Percentiles rank a stretch among this genome's conserved stretches.
Evolutionary conservation across 768 basidiomycete species (phyloP).

Genomic region (Lactarius tabidus): DNA sequence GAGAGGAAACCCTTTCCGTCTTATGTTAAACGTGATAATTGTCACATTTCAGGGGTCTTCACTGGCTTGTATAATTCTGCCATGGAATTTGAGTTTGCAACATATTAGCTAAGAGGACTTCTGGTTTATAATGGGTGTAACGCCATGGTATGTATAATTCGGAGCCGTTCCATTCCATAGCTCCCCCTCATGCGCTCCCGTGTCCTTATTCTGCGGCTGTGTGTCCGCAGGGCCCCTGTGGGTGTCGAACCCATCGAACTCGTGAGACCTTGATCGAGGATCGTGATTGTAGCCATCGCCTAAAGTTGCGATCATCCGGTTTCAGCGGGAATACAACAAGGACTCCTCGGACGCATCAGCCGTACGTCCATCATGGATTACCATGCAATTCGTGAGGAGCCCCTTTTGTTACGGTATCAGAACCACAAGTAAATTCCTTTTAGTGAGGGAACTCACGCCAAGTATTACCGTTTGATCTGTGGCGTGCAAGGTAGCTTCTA

Average conservation of each 20-base stretch:
- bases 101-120: constrained; percentile 40
- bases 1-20: neutral
- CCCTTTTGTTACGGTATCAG: neutral
- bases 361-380: constrained; percentile 42
- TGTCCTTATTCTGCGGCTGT: constrained; percentile 40
- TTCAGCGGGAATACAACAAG: constrained; percentile 46
- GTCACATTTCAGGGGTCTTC: constrained; percentile 37
- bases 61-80: constrained; percentile 38
- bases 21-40: constrained; percentile 2
- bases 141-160: constrained; percentile 34
- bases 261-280: constrained; percentile 25
- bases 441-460: constrained; percentile 39
- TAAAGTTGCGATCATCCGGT: constrained; percentile 41
- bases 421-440: constrained; percentile 7
- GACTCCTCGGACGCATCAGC: constrained; percentile 41
- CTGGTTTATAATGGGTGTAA: constrained; percentile 42
- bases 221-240: constrained; percentile 38
- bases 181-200: neutral
- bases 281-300: constrained; percentile 35
- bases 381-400: constrained; percentile 38
- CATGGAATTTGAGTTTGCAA: constrained; percentile 34
- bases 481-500: constrained; percentile 37
- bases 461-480: constrained; percentile 43
- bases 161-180: neutral
- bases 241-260: constrained; percentile 43